phyloP scores from a whole-genome alignment of 2,329 filamentous ascomycete species.

The Colletotrichum ledebouriae region DNA sequence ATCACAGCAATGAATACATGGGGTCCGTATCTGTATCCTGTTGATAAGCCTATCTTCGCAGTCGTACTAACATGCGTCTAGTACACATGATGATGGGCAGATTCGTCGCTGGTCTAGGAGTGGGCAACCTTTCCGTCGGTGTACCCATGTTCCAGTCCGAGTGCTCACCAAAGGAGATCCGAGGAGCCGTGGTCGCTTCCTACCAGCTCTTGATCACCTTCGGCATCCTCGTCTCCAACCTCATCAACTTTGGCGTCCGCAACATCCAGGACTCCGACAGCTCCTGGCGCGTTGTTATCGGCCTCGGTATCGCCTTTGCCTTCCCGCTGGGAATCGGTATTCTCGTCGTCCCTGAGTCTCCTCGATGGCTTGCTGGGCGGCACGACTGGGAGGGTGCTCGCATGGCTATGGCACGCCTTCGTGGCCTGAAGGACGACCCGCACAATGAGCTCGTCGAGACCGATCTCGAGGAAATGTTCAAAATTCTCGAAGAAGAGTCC shows the following conservation, averaged over 20 bases:
- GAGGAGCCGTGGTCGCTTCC: constrained; percentile 74
- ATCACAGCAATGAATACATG: constrained; percentile 65
- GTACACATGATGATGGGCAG: constrained; percentile 76
- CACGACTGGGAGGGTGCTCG: constrained; percentile 63
- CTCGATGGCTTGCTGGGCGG: constrained; percentile 66
- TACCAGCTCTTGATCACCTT: constrained; percentile 82
- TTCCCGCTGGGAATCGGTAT: constrained; percentile 67
- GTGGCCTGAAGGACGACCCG: constrained; percentile 63
- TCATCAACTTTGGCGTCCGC: constrained; percentile 67
- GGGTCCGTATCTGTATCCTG: constrained; percentile 56
- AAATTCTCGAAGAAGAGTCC: constrained; percentile 60
- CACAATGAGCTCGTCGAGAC: constrained; percentile 60
- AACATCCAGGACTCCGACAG: constrained; percentile 55
- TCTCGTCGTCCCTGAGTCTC: constrained; percentile 67
- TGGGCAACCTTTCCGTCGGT: constrained; percentile 75
- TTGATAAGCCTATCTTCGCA: too few species aligned
- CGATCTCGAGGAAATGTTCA: constrained; percentile 67
- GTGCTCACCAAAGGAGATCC: constrained; percentile 71
- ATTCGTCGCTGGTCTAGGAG: constrained; percentile 75
- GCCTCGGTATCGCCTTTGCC: constrained; percentile 66
- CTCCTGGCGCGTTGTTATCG: constrained; percentile 75
- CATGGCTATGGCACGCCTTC: constrained; percentile 65
- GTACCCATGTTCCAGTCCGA: constrained; percentile 79
- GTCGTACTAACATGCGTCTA: too few species aligned
- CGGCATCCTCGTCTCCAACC: constrained; percentile 72